Evolutionary conservation across 2,329 filamentous ascomycete genomes (phyloP), one percentile per base, ranked within the genome.

Genomic region (Trichoderma breve): DNA sequence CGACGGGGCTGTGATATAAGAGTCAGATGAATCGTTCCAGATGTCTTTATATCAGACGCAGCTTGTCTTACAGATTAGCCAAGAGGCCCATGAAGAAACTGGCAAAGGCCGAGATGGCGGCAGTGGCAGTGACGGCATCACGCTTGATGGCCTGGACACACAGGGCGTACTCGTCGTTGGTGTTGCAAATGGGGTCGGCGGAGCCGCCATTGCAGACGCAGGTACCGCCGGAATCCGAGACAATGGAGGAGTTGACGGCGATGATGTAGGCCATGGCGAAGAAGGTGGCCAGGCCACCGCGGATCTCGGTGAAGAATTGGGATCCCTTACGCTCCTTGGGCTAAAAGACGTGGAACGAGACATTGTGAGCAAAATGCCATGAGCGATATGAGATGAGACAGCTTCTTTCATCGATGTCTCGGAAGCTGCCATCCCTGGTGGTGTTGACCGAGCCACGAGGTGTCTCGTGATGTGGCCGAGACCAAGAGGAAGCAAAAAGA

Each of bases 21-120:
- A 61, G 61, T 64, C 39, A 64, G 36, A 15, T 15, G 6, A 30
- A 15, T 5, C 3, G 14, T 64, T 12, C 61, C 36, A 64, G 3
- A 14, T 28, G 21, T 6, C 21, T 18, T n/a, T n/a, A 24, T 2
- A 21, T 30, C 36, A 47, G 36, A 43, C 4, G 15, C 26, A 14
- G 36, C 4, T n/a, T 51, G n/a, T 8, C 71, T 76, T 77, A 86
- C 85, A 95, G 85, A 76, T 97, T 97, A 74, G 94, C 91, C 74
- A 95, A 89, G 1, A 95, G 81, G 24, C 94, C 94, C 91, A 97
- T 94, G 81, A 86, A 91, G 81, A 97, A 94, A n/a, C 90, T 91
- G 3, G 92, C 89, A 61, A 97, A 82, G 30, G 93, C 92, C 15
- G 93, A 87, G 75, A 96, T 95, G 70, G 93, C 93, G 58, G 94